phyloP scores from a whole-genome alignment of 2,329 filamentous ascomycete genomes.

The Eutypa lata region DNA sequence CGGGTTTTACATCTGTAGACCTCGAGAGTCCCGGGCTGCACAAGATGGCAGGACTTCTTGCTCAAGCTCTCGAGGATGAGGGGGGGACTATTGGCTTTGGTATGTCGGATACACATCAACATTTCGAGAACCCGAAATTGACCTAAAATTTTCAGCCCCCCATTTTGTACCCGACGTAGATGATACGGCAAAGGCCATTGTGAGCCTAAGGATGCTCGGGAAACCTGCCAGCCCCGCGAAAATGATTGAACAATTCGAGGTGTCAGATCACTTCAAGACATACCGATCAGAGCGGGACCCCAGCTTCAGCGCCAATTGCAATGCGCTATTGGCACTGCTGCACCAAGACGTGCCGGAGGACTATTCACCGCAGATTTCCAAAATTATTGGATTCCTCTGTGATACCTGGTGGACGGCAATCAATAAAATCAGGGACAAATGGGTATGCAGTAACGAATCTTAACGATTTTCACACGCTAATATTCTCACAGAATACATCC shows the following conservation, averaged over 20 bases:
- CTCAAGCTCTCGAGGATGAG: conserved; percentile 12
- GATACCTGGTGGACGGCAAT: conserved; percentile 20
- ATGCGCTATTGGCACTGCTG: conserved; percentile 29
- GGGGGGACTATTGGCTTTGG: conserved; percentile 20
- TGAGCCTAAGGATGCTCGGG: conserved; percentile 11
- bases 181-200: conserved; percentile 22
- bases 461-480: no score
- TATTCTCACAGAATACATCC: conserved; percentile 16
- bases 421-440: conserved; percentile 23
- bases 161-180: conserved; percentile 21
- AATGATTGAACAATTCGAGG: conserved; percentile 26
- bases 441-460: no score
- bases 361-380: conserved; percentile 23
- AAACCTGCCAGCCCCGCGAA: conserved; percentile 8
- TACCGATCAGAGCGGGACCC: conserved; percentile 27
- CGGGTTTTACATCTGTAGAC: not conserved
- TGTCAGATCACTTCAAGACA: conserved; percentile 26
- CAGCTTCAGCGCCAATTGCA: conserved; percentile 33
- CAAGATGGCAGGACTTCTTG: conserved; percentile 14
- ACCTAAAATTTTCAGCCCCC: not conserved
- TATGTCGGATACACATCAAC: no score
- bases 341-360: conserved; percentile 11
- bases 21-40: not conserved
- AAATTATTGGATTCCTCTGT: conserved; percentile 21
- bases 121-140: no score